phyloP scores from a whole-genome alignment of 2,329 filamentous ascomycete species.

The Apiospora kogelbergensis region DNA sequence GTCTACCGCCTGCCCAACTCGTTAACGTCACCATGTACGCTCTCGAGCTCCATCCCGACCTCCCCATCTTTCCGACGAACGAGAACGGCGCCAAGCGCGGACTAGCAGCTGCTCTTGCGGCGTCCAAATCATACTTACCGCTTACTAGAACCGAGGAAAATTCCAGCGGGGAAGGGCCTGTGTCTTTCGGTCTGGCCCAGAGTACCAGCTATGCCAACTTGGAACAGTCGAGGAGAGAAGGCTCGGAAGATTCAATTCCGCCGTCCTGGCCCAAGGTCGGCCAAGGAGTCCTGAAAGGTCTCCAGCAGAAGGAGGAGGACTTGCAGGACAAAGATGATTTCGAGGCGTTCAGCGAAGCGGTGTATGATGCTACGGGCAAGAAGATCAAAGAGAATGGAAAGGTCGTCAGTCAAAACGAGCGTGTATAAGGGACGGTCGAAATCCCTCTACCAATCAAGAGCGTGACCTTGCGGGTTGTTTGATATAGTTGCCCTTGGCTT shows the following conservation, averaged over 20 bases:
- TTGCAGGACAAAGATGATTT: constrained; percentile 32
- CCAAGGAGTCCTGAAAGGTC: constrained; percentile 27
- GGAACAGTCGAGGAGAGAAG: constrained; percentile 23
- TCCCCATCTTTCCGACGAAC: constrained; percentile 60
- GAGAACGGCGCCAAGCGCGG: constrained; percentile 26
- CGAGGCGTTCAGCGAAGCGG: constrained; percentile 35
- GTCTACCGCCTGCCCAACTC: constrained; percentile 59
- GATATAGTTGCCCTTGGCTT: neutral
- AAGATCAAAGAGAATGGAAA: constrained; percentile 32
- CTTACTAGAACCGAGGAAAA: constrained; percentile 8
- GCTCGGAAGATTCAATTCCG: constrained; percentile 29
- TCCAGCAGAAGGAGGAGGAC: constrained; percentile 29
- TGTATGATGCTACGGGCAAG: constrained; percentile 31
- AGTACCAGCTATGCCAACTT: constrained; percentile 8
- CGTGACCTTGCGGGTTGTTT: neutral
- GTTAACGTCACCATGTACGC: constrained; percentile 65
- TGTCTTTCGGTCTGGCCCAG: constrained; percentile 31
- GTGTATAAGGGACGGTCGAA: neutral
- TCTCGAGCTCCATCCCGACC: constrained; percentile 59
- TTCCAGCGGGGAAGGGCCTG: constrained; percentile 30
- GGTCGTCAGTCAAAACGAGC: constrained; percentile 15
- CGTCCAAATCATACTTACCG: neutral
- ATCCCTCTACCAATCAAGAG: neutral
- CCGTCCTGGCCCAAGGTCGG: constrained; percentile 31
- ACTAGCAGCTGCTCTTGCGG: neutral